Conservation (phyloP, 257 asterid species). For the Ilex asprella region DNA sequence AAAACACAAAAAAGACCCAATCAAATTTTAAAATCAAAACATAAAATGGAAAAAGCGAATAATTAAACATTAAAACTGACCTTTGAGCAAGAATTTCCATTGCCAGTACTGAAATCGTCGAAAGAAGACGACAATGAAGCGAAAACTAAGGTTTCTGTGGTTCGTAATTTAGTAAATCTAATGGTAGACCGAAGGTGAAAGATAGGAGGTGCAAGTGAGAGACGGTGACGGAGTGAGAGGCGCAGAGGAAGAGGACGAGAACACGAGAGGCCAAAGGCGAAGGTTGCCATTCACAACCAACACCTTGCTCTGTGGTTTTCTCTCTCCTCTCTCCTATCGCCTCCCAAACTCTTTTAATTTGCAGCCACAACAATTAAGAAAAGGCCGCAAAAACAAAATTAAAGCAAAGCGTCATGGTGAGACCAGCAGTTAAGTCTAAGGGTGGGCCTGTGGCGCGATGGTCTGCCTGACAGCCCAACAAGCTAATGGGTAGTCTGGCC, state of each 20-base stretch:
- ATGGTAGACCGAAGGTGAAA: slow-evolving; percentile 11
- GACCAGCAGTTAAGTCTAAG: no score
- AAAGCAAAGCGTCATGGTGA: no score
- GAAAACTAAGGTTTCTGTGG: slow-evolving; percentile 19
- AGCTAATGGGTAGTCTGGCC: no score
- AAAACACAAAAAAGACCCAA: neutral
- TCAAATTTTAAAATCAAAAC: neutral
- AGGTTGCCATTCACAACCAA: slow-evolving; percentile 70
- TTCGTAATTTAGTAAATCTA: slow-evolving; percentile 14
- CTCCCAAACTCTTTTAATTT: neutral
- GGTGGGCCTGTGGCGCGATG: no score
- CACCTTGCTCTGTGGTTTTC: slow-evolving; percentile 19
- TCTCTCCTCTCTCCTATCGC: slow-evolving; percentile 24
- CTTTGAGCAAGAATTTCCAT: slow-evolving; percentile 44
- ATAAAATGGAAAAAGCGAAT: neutral
- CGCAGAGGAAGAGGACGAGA: slow-evolving; percentile 30
- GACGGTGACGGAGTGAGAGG: neutral
- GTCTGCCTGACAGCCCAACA: no score
- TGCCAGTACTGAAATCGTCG: slow-evolving; percentile 25
- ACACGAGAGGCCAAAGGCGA: slow-evolving; percentile 41
- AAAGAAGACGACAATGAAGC: slow-evolving; percentile 43
- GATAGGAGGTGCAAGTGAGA: slow-evolving; percentile 9
- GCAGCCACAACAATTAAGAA: no score
- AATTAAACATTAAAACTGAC: slow-evolving; percentile 14
- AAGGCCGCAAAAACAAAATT: no score